Percentiles rank a stretch among this genome's conserved stretches.
Evolutionary conservation across 768 basidiomycete genomes (phyloP).

Genomic region (Mycena galopus): DNA sequence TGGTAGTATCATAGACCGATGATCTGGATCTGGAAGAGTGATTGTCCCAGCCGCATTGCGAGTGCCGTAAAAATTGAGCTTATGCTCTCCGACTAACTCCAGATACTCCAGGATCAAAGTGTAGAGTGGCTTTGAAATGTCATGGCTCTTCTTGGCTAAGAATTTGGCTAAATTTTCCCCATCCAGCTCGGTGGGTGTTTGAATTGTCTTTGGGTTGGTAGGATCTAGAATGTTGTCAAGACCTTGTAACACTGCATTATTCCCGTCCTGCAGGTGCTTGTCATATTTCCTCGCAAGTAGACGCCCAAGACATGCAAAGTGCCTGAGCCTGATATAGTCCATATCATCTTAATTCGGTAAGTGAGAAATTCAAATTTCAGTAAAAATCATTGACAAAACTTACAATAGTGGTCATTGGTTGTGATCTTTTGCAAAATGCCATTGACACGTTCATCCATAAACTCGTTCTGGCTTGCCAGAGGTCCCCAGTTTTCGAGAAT

Average conservation of each 20-base stretch:
- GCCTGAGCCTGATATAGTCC: constrained; percentile 32
- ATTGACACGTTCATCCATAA: constrained; percentile 36
- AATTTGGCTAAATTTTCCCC: constrained; percentile 9
- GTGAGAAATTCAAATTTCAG: neutral
- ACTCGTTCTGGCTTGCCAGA: constrained; percentile 30
- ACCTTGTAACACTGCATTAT: neutral
- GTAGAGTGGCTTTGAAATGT: constrained; percentile 12
- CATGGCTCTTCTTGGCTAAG: constrained; percentile 2
- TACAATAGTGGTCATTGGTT: constrained; percentile 35
- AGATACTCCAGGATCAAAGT: constrained; percentile 18
- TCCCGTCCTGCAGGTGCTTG: neutral
- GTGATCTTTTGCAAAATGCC: constrained; percentile 25
- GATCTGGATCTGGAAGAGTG: constrained; percentile 22
- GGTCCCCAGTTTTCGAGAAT: constrained; percentile 38
- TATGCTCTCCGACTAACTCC: constrained; percentile 7
- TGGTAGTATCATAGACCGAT: constrained; percentile 22
- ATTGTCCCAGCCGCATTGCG: constrained; percentile 12
- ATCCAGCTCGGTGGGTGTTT: neutral
- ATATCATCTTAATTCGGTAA: constrained; percentile 27
- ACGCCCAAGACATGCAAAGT: constrained; percentile 20
- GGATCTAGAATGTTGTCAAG: constrained; percentile 23
- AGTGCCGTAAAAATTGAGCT: constrained; percentile 19
- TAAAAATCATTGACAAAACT: neutral
- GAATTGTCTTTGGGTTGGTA: neutral
- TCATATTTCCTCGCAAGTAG: constrained; percentile 22